Conservation (phyloP, 768 basidiomycete genomes). For the Kwoniella sp. region DNA sequence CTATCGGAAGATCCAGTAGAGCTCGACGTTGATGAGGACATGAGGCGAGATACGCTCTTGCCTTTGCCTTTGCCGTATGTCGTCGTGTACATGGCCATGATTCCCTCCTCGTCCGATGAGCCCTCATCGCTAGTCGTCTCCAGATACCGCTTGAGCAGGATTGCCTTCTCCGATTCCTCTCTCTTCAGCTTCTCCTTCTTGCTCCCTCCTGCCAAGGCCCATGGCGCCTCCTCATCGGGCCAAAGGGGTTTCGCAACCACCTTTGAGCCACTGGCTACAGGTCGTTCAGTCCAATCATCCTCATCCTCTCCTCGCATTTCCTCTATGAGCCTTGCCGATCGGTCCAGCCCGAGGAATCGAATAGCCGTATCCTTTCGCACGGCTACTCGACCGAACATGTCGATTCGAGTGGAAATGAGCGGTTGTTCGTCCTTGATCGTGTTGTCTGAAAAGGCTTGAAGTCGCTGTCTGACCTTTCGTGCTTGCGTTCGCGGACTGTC, state of each 20-base stretch:
- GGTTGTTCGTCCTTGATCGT: conserved; percentile 29
- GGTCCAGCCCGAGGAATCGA: conserved; percentile 40
- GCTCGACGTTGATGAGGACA: conserved; percentile 18
- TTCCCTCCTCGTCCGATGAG: conserved; percentile 36
- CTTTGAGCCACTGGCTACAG: conserved; percentile 30
- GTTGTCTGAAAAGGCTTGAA: conserved; percentile 33
- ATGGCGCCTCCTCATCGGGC: conserved; percentile 45
- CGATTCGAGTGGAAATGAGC: conserved; percentile 43
- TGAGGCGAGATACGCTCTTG: conserved; percentile 34
- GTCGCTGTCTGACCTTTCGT: conserved; percentile 28
- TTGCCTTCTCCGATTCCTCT: conserved; percentile 37
- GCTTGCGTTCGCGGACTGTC: conserved; percentile 28
- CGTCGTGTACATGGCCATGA: conserved; percentile 10
- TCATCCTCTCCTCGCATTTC: conserved; percentile 38
- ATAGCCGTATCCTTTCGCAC: conserved; percentile 45
- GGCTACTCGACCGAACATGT: conserved; percentile 44
- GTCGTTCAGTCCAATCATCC: conserved; percentile 33
- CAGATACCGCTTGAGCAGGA: conserved; percentile 39
- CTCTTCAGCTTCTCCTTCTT: conserved; percentile 24
- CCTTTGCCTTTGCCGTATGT: conserved; percentile 36
- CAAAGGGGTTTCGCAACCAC: conserved; percentile 35
- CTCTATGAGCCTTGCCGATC: conserved; percentile 25
- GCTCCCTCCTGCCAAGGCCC: conserved; percentile 41
- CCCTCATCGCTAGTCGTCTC: conserved; percentile 42
- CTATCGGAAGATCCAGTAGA: not conserved